Conservation (phyloP, 148 eudicot species). For the Gaultheria prostrata region DNA sequence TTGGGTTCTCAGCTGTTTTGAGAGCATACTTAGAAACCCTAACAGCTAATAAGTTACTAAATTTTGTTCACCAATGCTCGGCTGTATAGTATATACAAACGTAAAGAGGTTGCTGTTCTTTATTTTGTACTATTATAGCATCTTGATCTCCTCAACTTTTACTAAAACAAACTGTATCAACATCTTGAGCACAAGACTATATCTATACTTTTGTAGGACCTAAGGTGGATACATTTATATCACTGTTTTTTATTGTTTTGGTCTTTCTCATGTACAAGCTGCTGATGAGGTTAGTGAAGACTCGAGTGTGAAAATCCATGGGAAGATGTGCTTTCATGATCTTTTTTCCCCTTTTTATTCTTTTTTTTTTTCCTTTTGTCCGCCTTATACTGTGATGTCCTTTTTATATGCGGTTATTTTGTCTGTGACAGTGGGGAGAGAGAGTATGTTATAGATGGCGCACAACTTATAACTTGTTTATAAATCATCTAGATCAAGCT, state of each 20-base stretch:
- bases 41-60: neutral
- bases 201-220: neutral
- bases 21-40: neutral
- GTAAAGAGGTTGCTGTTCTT: neutral
- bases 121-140: neutral
- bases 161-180: neutral
- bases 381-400: neutral
- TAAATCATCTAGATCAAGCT: constrained; percentile 4
- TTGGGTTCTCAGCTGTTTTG: neutral
- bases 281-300: neutral
- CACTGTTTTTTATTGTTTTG: neutral
- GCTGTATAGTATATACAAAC: neutral
- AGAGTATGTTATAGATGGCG: neutral
- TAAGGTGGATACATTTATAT: neutral
- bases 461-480: neutral
- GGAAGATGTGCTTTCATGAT: neutral
- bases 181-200: neutral
- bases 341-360: neutral
- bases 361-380: neutral
- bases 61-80: neutral
- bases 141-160: neutral
- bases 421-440: neutral
- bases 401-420: constrained; percentile 3
- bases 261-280: neutral
- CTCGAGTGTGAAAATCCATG: neutral